These are phyloP conservation scores for Termitomyces sp. DNA, from an alignment of 1,284 basidiomycete species.

Conservation along the genomic window DNA sequence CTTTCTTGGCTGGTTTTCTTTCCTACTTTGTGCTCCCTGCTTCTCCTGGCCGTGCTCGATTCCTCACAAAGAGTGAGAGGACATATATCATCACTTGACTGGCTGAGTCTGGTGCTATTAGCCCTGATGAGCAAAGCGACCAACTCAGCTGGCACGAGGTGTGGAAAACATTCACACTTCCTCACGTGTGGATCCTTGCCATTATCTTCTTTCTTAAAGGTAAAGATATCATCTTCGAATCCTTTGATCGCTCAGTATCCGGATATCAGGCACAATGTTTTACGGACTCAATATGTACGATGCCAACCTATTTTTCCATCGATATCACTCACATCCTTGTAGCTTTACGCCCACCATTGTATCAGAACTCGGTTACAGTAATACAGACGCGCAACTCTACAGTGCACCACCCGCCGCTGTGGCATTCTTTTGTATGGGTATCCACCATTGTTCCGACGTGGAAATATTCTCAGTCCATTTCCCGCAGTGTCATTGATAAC, in stretches of 20 bases:
- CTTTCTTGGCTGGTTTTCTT: conserved; percentile 32
- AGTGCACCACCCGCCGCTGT: not conserved
- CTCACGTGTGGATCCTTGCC: conserved; percentile 35
- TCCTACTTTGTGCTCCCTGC: conserved; percentile 40
- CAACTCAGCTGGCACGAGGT: conserved; percentile 36
- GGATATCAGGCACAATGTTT: no score
- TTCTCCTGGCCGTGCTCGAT: conserved; percentile 39
- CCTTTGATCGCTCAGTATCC: no score
- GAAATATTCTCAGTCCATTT: no score
- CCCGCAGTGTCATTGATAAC: no score
- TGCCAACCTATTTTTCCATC: not conserved
- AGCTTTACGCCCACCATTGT: not conserved
- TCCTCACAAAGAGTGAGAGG: conserved; percentile 38
- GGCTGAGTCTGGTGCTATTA: conserved; percentile 31
- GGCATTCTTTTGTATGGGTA: not conserved
- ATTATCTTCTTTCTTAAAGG: conserved; percentile 11
- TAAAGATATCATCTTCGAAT: not conserved
- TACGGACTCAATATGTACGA: conserved; percentile 14
- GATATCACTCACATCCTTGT: not conserved
- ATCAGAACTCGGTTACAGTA: not conserved
- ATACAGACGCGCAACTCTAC: not conserved
- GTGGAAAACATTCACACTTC: conserved; percentile 29
- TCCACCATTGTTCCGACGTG: no score
- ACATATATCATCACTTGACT: conserved; percentile 30
- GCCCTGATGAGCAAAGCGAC: conserved; percentile 25